Evolutionary conservation across 1,284 basidiomycete genomes (phyloP).

Genomic region (Bjerkandera adusta): DNA sequence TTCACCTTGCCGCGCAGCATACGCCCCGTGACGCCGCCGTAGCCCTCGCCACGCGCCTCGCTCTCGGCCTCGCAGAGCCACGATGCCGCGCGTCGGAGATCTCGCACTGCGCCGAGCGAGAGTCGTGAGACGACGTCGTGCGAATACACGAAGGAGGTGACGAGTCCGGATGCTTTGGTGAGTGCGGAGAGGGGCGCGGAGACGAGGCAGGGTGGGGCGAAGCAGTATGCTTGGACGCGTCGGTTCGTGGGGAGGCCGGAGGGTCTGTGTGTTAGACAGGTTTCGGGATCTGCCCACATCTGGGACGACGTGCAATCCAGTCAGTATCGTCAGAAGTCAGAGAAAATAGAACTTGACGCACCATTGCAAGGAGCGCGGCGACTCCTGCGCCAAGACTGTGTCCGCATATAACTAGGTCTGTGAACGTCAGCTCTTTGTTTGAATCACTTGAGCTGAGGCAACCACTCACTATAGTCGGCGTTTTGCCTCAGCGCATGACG

Average conservation of each 20-base stretch:
- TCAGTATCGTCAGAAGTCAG: background rate
- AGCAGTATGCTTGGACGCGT: conserved; percentile 73
- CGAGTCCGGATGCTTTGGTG: conserved; percentile 38
- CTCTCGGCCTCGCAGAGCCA: conserved; percentile 77
- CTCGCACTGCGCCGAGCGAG: conserved; percentile 74
- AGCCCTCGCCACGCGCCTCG: conserved; percentile 43
- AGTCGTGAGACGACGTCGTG: conserved; percentile 80
- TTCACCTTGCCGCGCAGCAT: conserved; percentile 61
- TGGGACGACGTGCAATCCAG: conserved; percentile 26
- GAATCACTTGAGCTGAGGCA: no score
- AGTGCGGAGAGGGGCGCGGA: conserved; percentile 17
- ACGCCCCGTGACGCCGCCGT: conserved; percentile 56
- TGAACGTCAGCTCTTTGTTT: no score
- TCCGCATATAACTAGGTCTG: conserved; percentile 76
- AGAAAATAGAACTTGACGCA: conserved; percentile 30
- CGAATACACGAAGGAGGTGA: conserved; percentile 79
- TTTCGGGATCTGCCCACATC: conserved; percentile 84
- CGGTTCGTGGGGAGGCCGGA: conserved; percentile 71
- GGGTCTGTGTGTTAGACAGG: conserved; percentile 66
- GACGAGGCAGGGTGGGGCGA: conserved; percentile 71
- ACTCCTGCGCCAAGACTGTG: conserved; percentile 91
- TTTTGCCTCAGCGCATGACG: conserved; percentile 66
- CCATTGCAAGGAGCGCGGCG: conserved; percentile 72
- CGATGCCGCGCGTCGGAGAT: conserved; percentile 70
- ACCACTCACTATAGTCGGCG: conserved; percentile 60